Conservation (phyloP, 140 eudicot species). For the Eryngium alpinum region DNA sequence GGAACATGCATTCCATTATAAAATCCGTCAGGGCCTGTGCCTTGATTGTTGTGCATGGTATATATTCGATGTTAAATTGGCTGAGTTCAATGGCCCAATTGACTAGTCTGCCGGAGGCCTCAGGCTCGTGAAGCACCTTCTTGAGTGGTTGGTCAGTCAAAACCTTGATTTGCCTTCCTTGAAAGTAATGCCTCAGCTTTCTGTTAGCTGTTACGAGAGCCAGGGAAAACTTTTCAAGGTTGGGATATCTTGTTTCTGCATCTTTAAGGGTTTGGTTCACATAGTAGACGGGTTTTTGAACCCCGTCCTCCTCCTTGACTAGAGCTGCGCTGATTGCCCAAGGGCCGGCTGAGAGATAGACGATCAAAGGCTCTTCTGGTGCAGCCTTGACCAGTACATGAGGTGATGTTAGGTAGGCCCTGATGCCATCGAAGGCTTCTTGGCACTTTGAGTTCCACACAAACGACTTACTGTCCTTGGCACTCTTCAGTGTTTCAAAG, state of each 20-base stretch:
- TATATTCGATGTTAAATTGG: not conserved
- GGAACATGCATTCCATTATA: not conserved
- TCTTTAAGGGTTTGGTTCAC: not conserved
- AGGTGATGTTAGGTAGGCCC: no score
- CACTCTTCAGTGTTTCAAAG: no score
- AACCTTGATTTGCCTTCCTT: not conserved
- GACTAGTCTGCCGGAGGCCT: not conserved
- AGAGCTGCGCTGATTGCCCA: not conserved
- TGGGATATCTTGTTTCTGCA: not conserved
- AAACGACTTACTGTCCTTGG: no score
- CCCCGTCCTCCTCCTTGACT: not conserved
- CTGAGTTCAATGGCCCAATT: not conserved
- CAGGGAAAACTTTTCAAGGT: not conserved
- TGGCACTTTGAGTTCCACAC: no score
- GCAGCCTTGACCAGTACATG: not conserved
- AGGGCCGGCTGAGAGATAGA: not conserved
- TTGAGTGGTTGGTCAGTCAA: no score
- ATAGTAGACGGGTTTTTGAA: not conserved
- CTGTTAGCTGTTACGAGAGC: not conserved
- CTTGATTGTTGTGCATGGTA: not conserved
- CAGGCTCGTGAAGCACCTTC: not conserved
- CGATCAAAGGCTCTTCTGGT: not conserved
- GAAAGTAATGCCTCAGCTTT: not conserved
- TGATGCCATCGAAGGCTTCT: no score
- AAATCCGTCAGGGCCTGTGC: not conserved